Base-by-base conservation (phyloP, 1,284 basidiomycete genomes). In the Butyriboletus pseudospeciosus region DNA sequence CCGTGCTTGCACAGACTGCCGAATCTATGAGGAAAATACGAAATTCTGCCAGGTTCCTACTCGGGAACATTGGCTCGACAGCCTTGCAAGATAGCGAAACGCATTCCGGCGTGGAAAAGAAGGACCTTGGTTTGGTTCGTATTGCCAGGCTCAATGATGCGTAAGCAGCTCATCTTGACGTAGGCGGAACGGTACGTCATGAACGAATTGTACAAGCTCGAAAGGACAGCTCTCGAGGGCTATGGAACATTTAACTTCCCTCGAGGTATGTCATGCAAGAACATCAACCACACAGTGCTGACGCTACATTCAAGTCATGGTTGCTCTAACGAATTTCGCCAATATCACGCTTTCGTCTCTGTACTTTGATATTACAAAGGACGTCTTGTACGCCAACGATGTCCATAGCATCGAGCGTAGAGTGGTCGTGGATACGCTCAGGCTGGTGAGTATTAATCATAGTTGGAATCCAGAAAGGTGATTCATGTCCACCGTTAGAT, bases 281-380 rank as follows among this genome's bases (percentile, higher is more conserved):
- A 10, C 47, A 20, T 17, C 28, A 25, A 23, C 23, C 2, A 7
- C 14, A 38, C 7, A 17, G 7, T 1, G 16, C 38, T 69, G 26
- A 69, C 23, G 10, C 5, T 38, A 5, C 20, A n/a, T 34, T 37
- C 52, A 57, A 89, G 85, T 86, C 26, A 78, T 84, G 61, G 79
- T 72, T 47, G 73, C 81, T 12, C 67, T 91, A 6, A 80, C 76
- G 42, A 80, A 85, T 58, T 90, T 90, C 53, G 78, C 82, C 37
- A 90, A 89, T 65, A 77, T 82, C 57, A 86, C 82, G 0, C 73
- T 88, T 35, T 91, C 86, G n/a, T 83, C 83, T 3, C 75, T 98
- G 23, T 99, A 98, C 73, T 92, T 98, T 59, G 94, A 96, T 65
- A 84, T 92, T 45, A 89, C 84, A 51, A 98, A 98, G 71, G 96